Percentiles rank a stretch among this genome's conserved stretches.
phyloP scores from a whole-genome alignment of 176 grass and related monocot genomes.

The Carex pumila region DNA sequence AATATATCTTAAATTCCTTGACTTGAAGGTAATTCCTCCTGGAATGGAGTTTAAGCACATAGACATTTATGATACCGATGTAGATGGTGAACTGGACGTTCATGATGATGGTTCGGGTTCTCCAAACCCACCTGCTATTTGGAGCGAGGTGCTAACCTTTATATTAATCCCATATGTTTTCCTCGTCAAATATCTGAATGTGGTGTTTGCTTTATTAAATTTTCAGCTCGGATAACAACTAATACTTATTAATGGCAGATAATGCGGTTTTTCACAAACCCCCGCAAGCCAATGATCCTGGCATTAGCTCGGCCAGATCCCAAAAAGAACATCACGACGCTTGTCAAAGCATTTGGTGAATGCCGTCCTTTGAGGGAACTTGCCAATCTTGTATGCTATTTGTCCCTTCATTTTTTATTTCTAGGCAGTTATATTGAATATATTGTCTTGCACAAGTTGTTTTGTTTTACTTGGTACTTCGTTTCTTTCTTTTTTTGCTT shows the following conservation, averaged over 20 bases:
- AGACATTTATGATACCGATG: constrained; percentile 28
- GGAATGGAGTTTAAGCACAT: constrained; percentile 54
- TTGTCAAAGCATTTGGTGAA: constrained; percentile 59
- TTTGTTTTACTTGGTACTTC: neutral
- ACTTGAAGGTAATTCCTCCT: constrained; percentile 38
- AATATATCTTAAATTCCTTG: constrained; percentile 4
- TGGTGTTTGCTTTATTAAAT: neutral
- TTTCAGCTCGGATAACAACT: neutral
- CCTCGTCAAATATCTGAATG: neutral
- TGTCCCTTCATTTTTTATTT: neutral
- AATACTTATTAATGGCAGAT: constrained; percentile 25
- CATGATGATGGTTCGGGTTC: constrained; percentile 34
- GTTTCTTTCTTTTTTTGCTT: neutral
- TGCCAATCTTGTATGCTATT: constrained; percentile 39
- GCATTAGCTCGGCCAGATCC: constrained; percentile 48
- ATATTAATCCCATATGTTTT: neutral
- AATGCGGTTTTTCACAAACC: constrained; percentile 55
- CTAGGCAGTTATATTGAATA: neutral
- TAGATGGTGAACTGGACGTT: constrained; percentile 35
- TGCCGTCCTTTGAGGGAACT: constrained; percentile 40
- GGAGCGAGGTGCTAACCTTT: constrained; percentile 28
- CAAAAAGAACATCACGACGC: constrained; percentile 47
- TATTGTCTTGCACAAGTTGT: neutral
- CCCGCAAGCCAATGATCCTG: constrained; percentile 60
- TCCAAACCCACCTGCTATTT: constrained; percentile 35